Base-by-base conservation (phyloP, 352 stramenopile species). In the Salisapilia sapeloensis region DNA sequence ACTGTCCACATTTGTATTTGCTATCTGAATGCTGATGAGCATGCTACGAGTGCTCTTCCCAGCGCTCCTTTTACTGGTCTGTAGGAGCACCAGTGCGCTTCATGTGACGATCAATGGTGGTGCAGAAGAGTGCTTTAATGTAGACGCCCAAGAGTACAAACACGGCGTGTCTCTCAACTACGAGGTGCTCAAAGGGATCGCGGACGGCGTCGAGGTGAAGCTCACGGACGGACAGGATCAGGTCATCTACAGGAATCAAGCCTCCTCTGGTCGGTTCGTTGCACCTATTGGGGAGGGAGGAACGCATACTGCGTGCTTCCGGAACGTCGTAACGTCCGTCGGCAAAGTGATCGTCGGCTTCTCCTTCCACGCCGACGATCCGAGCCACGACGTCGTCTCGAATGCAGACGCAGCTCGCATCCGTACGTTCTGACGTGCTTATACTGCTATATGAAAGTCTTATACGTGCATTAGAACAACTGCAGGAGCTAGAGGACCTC, bases 101-200 rank as follows among this genome's bases (percentile, higher is more conserved):
- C 64, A 87, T 13, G 53, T 60, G 34, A 64, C 35, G 26, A 53
- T 87, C 19, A 39, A 54, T 9, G 50, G 42, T 20, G 39, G 51
- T 6, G 44, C 48, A 1, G 40, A 45, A 21, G 71, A 87, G 55
- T 87, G 70, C 40, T 87, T 87, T 43, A 59, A 51, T 6, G 56
- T 91, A 23, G 61, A 83, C 5, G 70, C 61, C 22, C 52, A 66
- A 36, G 59, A 36, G 39, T 76, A 62, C 38, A 82, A 91, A 44
- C 64, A 87, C 42, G 75, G 75, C 27, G 70, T 91, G 32, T 91
- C 75, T 24, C 64, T 91, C 40, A 91, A 87, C 46, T 87, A 87
- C 46, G 66, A 91, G 30, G 66, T 66, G 24, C 41, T 91, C 5
- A 54, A 56, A 16, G 75, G 75, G 33, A 59, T 79, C 41, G 65